Evolutionary conservation across 2,329 filamentous ascomycete genomes (phyloP).

Genomic region (Tetracladium maxilliforme): DNA sequence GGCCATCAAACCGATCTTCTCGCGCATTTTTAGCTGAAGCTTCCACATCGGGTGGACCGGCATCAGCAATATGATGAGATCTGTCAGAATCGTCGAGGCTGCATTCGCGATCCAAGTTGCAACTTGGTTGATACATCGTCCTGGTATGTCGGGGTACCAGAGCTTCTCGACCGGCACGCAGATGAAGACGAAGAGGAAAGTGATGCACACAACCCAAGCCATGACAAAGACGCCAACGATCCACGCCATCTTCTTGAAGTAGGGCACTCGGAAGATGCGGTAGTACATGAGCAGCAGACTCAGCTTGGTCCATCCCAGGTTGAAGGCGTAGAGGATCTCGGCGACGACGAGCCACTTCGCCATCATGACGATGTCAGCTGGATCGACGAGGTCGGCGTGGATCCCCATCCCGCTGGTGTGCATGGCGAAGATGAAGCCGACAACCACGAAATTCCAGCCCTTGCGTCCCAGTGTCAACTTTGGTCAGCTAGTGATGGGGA

Average conservation of each 20-base stretch:
- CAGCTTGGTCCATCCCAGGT: conserved; percentile 32
- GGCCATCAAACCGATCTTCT: conserved; percentile 26
- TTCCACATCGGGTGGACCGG: conserved; percentile 30
- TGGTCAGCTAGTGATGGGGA: conserved; percentile 1
- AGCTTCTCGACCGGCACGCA: conserved; percentile 32
- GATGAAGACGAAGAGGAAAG: conserved; percentile 34
- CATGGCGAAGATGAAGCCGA: conserved; percentile 33
- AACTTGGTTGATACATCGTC: conserved; percentile 31
- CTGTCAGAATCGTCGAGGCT: conserved; percentile 28
- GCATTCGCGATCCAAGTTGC: conserved; percentile 34
- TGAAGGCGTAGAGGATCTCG: conserved; percentile 31
- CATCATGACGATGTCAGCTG: conserved; percentile 22
- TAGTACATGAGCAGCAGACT: conserved; percentile 35
- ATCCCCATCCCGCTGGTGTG: conserved; percentile 28
- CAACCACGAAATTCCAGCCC: conserved; percentile 24
- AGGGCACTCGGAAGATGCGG: conserved; percentile 30
- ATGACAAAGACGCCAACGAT: conserved; percentile 25
- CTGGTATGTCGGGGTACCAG: conserved; percentile 28
- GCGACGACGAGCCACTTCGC: conserved; percentile 30
- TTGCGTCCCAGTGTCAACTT: conserved; percentile 7
- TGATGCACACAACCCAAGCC: conserved; percentile 29
- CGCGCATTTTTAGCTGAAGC: conserved; percentile 21
- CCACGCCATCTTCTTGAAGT: conserved; percentile 25
- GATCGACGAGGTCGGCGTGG: conserved; percentile 23
- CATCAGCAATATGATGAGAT: conserved; percentile 26